These are phyloP conservation scores for Nicotiana rustica DNA, from an alignment of 305 asterid genomes.

Conservation along the genomic window DNA sequence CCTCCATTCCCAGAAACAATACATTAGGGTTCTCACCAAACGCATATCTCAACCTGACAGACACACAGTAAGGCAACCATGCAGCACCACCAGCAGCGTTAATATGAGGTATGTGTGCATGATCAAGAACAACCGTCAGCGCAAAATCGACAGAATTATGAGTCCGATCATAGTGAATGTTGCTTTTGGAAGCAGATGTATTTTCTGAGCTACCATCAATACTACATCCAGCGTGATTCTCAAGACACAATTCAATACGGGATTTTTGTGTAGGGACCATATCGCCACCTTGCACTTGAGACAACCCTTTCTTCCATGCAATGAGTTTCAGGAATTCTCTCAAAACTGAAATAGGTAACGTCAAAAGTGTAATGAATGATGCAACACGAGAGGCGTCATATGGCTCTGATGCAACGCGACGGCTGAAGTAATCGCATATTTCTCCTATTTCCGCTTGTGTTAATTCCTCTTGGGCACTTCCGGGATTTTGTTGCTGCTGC, in stretches of 20 bases:
- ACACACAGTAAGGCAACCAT: slow-evolving; percentile 97
- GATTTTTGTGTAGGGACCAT: slow-evolving; percentile 87
- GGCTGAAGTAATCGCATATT: slow-evolving; percentile 96
- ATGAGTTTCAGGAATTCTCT: slow-evolving; percentile 94
- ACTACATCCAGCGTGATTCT: slow-evolving; percentile 82
- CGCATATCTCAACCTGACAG: slow-evolving; percentile 80
- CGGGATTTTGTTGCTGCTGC: slow-evolving; percentile 87
- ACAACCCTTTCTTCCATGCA: slow-evolving; percentile 97
- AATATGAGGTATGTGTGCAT: slow-evolving; percentile 82
- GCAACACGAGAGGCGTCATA: slow-evolving; percentile 99
- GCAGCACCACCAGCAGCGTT: slow-evolving; percentile 99
- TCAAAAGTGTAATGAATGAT: slow-evolving; percentile 92
- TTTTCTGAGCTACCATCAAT: slow-evolving; percentile 61
- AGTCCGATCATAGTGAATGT: slow-evolving; percentile 81
- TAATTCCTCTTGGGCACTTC: slow-evolving; percentile 84
- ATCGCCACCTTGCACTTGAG: slow-evolving; percentile 83
- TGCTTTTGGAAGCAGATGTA: slow-evolving; percentile 76
- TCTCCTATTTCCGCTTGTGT: slow-evolving; percentile 91
- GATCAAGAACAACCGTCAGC: slow-evolving; percentile 92
- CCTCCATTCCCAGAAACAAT: slow-evolving; percentile 88
- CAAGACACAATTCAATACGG: slow-evolving; percentile 93
- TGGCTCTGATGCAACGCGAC: slow-evolving; percentile 99
- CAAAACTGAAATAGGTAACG: slow-evolving; percentile 89
- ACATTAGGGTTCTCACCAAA: slow-evolving; percentile 80
- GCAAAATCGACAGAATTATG: slow-evolving; percentile 93